These are phyloP conservation scores for Neoboletus subvelutipes DNA, from an alignment of 768 basidiomycete genomes.

Conservation along the genomic window DNA sequence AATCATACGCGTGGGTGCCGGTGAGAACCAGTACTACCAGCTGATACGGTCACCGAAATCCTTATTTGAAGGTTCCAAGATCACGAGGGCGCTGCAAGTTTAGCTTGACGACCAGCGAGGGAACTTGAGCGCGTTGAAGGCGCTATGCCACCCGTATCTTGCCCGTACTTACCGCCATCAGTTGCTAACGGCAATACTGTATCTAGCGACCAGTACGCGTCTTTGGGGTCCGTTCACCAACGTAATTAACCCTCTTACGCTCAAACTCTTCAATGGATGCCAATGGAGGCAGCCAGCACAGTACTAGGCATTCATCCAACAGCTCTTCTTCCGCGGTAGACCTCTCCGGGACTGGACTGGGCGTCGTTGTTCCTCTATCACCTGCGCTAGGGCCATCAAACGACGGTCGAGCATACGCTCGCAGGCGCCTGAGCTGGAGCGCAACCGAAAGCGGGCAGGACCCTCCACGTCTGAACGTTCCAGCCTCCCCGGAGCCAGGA, in stretches of 20 bases:
- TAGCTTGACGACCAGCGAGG: not conserved
- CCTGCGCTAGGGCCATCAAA: constrained; percentile 43
- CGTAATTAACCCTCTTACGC: not conserved
- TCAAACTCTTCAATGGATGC: constrained; percentile 13
- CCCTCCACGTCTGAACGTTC: constrained; percentile 43
- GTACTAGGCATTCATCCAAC: constrained; percentile 12
- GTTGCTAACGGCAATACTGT: not conserved
- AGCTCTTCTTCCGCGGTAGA: constrained; percentile 59
- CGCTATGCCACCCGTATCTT: not conserved
- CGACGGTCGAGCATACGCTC: constrained; percentile 34
- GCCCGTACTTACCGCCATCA: too few relatives aligned
- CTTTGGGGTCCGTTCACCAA: not conserved
- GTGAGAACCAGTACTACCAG: not conserved
- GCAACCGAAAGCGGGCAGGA: constrained; percentile 45
- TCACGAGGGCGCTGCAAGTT: not conserved
- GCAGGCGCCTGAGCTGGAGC: constrained; percentile 63
- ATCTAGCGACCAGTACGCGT: not conserved
- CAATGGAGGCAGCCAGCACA: constrained; percentile 2
- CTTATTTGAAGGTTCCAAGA: not conserved
- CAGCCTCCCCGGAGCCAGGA: constrained; percentile 20
- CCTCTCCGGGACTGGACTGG: constrained; percentile 47
- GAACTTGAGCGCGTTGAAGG: not conserved
- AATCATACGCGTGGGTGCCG: not conserved
- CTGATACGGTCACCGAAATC: not conserved
- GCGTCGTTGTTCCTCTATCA: constrained; percentile 46